Conservation (phyloP, 148 eudicot genomes). For the Rhododendron molle region DNA sequence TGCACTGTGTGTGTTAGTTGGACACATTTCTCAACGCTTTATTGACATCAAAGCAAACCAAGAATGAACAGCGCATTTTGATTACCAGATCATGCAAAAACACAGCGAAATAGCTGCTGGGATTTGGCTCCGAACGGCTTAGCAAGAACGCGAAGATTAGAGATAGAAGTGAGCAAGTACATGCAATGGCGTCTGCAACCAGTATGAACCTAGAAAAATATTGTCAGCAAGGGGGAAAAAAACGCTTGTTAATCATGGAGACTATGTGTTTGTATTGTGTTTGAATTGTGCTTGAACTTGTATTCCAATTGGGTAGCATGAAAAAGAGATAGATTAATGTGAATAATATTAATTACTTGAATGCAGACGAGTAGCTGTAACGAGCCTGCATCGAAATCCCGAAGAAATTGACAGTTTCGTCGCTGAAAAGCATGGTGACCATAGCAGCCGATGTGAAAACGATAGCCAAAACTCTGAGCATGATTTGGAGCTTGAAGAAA, state of each 20-base stretch:
- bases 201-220: constrained; percentile 14
- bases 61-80: not conserved
- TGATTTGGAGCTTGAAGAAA: not conserved
- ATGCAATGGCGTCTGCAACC: constrained; percentile 6
- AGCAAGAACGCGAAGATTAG: constrained; percentile 6
- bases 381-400: not conserved
- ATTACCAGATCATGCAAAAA: constrained; percentile 29
- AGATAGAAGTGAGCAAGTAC: constrained; percentile 16
- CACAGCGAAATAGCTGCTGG: constrained; percentile 18
- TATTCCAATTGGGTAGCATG: not conserved
- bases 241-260: not conserved
- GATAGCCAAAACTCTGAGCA: not conserved
- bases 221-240: not conserved
- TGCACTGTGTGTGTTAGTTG: not conserved
- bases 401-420: not conserved
- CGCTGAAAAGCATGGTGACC: not conserved
- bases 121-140: constrained; percentile 13
- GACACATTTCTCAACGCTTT: not conserved
- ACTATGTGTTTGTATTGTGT: not conserved
- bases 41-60: not conserved
- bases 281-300: not conserved
- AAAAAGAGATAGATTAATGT: too few relatives aligned
- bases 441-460: not conserved
- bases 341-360: not conserved
- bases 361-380: not conserved